phyloP scores from a whole-genome alignment of 495 filamentous ascomycete species.

The Aspergillus leporis region DNA sequence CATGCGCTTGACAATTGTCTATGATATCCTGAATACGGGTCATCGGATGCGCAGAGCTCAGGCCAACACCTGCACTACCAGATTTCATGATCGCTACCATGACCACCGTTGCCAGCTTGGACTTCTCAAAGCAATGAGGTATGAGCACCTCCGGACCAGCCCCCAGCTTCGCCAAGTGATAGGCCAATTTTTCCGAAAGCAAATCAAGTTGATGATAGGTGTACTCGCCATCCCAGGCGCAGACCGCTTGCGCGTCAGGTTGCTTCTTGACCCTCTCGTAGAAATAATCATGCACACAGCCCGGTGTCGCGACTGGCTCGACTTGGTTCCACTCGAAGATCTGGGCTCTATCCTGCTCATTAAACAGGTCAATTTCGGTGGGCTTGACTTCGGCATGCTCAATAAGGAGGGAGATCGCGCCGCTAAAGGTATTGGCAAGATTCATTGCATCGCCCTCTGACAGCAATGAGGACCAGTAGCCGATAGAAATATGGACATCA shows the following conservation, averaged over 20 bases:
- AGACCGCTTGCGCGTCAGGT: slow-evolving; percentile 33
- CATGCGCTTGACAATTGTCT: not conserved
- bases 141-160: slow-evolving; percentile 36
- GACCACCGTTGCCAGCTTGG: slow-evolving; percentile 41
- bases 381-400: not conserved
- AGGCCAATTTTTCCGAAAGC: slow-evolving; percentile 26
- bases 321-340: not conserved
- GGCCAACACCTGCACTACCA: slow-evolving; percentile 3
- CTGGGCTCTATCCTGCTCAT: not conserved
- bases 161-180: slow-evolving; percentile 26
- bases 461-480: not conserved
- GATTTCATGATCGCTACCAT: slow-evolving; percentile 48
- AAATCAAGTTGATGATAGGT: slow-evolving; percentile 51
- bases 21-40: not conserved
- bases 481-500: not conserved
- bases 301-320: not conserved
- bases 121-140: slow-evolving; percentile 49
- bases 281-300: slow-evolving; percentile 40
- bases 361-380: not conserved
- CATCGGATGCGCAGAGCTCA: slow-evolving; percentile 10
- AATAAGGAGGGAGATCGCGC: not conserved
- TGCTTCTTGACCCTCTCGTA: slow-evolving; percentile 21
- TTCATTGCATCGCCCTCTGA: not conserved
- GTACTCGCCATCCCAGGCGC: slow-evolving; percentile 50
- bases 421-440: not conserved